Conservation (phyloP, 768 basidiomycete species). For the Pisolithus orientalis region DNA sequence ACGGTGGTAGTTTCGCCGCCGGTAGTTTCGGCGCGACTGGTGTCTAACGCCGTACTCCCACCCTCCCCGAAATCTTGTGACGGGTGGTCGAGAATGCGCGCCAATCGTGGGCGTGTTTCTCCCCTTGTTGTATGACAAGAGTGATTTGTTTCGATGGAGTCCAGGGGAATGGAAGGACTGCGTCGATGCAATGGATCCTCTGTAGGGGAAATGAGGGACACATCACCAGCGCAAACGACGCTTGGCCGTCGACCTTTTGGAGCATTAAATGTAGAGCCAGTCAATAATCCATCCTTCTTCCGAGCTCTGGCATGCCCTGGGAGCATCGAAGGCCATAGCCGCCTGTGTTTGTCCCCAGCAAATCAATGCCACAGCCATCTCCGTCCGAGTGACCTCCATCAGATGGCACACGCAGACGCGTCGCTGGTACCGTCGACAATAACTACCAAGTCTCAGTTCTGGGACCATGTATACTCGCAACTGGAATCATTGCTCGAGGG, state of each 20-base stretch:
- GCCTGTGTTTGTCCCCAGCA: not conserved
- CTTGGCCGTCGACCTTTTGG: not conserved
- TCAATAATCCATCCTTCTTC: conserved; percentile 19
- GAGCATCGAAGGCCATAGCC: not conserved
- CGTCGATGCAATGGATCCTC: not conserved
- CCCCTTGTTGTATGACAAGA: not conserved
- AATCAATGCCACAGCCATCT: conserved; percentile 1
- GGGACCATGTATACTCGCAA: conserved; percentile 67
- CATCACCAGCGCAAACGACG: not conserved
- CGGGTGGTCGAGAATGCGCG: conserved; percentile 1
- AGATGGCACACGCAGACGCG: conserved; percentile 82
- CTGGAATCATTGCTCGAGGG: conserved; percentile 56
- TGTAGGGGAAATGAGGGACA: not conserved
- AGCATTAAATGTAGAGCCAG: conserved; percentile 4
- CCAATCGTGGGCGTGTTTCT: conserved; percentile 5
- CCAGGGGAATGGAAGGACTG: not conserved
- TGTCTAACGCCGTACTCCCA: not conserved
- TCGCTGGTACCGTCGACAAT: conserved; percentile 66
- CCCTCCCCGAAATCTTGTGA: not conserved
- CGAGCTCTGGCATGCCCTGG: conserved; percentile 22
- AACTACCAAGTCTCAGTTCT: conserved; percentile 70
- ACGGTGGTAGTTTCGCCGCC: not conserved
- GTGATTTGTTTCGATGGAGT: not conserved
- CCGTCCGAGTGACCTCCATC: not conserved
- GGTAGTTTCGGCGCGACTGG: not conserved